Percentiles rank a stretch among this genome's conserved stretches.
Evolutionary conservation across 2,329 filamentous ascomycete genomes (phyloP).

Genomic region (Elsinoe perseae): DNA sequence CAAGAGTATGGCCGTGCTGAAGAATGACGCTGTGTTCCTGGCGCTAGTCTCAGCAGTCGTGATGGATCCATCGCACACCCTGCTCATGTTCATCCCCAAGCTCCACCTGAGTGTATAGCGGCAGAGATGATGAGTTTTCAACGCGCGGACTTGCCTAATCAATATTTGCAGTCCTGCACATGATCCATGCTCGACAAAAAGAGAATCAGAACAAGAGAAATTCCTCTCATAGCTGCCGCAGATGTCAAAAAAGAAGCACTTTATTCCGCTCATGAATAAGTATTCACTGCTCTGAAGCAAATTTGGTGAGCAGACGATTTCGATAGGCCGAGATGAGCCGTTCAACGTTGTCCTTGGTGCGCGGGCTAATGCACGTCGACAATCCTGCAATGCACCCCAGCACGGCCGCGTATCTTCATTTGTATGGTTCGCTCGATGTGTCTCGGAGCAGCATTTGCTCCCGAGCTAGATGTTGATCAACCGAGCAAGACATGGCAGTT

Average conservation of each 20-base stretch:
- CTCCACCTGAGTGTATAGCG: too few relatives aligned
- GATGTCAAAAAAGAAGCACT: neutral
- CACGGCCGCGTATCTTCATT: neutral
- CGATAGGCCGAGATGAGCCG: neutral
- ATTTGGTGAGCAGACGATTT: neutral
- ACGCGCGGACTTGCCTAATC: too few relatives aligned
- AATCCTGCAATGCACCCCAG: slow-evolving; percentile 11
- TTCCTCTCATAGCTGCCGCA: too few relatives aligned
- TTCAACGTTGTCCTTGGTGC: neutral
- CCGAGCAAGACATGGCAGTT: neutral
- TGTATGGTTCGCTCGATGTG: neutral
- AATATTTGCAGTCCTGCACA: too few relatives aligned
- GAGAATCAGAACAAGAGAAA: too few relatives aligned
- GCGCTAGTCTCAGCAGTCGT: neutral
- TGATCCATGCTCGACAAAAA: too few relatives aligned
- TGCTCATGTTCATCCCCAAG: neutral
- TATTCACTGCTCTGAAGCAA: neutral
- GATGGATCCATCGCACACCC: neutral
- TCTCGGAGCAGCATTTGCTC: neutral
- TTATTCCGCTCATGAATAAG: neutral
- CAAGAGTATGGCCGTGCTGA: neutral
- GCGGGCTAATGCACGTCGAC: neutral
- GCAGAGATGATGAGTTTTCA: too few relatives aligned
- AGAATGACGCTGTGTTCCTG: neutral
- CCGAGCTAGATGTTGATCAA: neutral